These are phyloP conservation scores for Artemisia tridentata DNA, from an alignment of 129 eudicot genomes.

Conservation along the genomic window DNA sequence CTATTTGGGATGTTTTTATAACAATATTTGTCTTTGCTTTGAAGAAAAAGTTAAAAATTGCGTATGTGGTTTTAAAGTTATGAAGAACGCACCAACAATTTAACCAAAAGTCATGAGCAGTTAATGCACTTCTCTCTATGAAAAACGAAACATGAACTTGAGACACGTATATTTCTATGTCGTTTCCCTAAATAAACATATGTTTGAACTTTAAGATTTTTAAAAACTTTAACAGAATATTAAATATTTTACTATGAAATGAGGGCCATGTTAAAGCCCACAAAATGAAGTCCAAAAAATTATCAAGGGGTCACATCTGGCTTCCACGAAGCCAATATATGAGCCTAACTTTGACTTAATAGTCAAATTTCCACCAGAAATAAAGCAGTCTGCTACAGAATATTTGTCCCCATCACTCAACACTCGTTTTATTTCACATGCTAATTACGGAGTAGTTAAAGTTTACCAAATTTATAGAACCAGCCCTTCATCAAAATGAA, in stretches of 20 bases:
- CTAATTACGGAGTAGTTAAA: no score
- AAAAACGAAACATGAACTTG: not conserved
- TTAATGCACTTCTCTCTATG: no score
- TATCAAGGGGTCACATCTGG: conserved; percentile 11
- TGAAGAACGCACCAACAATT: no score
- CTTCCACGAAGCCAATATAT: conserved; percentile 32
- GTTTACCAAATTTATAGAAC: not conserved
- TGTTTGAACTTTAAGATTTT: not conserved
- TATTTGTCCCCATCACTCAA: conserved; percentile 22
- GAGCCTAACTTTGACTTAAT: conserved; percentile 29
- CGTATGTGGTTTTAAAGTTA: no score
- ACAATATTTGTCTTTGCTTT: no score
- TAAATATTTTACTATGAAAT: not conserved
- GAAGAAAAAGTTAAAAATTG: no score
- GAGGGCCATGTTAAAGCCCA: conserved; percentile 17
- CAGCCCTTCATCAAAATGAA: conserved; percentile 4
- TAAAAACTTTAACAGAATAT: no score
- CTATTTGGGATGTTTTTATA: no score
- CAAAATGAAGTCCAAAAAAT: not conserved
- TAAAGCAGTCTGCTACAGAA: conserved; percentile 25
- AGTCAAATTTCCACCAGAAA: conserved; percentile 17
- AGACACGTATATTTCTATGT: no score
- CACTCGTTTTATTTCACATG: not conserved
- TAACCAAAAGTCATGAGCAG: no score
- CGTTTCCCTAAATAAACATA: not conserved